A percentile compares a stretch with the other conserved stretches of the same genome.
These are phyloP conservation scores for Tetrahymena malaccensis DNA, from an alignment of 73 alveolate species.

Conservation along the genomic window DNA sequence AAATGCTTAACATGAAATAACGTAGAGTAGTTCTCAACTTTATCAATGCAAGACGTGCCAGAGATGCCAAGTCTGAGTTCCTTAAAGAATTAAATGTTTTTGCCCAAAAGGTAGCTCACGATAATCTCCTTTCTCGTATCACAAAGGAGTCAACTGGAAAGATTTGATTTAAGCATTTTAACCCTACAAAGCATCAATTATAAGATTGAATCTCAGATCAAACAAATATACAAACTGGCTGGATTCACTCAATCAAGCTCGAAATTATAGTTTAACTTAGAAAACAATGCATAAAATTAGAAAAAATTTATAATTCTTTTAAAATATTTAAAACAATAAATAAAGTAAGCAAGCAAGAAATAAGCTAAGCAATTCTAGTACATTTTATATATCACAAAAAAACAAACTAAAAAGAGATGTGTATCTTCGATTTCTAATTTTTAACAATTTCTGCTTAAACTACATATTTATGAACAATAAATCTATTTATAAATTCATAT, in stretches of 20 bases:
- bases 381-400: background rate
- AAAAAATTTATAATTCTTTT: no score
- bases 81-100: conserved; percentile 24
- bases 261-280: background rate
- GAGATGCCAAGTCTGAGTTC: conserved; percentile 19
- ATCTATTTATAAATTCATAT: background rate
- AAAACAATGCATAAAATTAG: no score
- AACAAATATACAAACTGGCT: background rate
- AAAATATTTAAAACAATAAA: background rate
- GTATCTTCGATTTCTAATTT: background rate
- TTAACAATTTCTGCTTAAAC: background rate
- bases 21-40: conserved; percentile 32
- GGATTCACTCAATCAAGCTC: no score
- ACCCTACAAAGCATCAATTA: background rate
- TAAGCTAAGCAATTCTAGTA: background rate
- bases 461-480: no score
- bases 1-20: conserved; percentile 26
- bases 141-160: background rate
- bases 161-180: background rate
- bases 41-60: conserved; percentile 41
- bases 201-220: background rate
- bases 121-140: background rate
- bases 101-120: conserved; percentile 36
- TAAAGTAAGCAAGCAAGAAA: background rate
- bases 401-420: background rate